These are phyloP conservation scores for Fibroporia radiculosa DNA, from an alignment of 768 basidiomycete species.

Conservation along the genomic window DNA sequence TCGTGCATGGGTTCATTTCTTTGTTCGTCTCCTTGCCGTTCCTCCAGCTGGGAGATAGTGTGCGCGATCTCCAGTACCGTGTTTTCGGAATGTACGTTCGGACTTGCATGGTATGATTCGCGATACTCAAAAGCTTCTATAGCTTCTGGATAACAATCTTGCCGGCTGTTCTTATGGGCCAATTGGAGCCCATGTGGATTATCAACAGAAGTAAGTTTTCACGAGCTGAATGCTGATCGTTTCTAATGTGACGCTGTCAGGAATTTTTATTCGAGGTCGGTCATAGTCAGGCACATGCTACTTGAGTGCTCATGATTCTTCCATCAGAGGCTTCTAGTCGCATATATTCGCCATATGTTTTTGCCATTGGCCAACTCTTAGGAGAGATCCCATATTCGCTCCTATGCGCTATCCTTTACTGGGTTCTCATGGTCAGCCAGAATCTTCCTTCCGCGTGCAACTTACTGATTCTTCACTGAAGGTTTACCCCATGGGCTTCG, in stretches of 20 bases:
- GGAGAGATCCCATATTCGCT: constrained; percentile 76
- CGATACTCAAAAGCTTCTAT: not conserved
- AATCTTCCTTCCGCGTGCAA: constrained; percentile 3
- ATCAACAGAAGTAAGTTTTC: constrained; percentile 42
- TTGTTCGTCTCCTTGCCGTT: constrained; percentile 73
- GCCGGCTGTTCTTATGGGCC: constrained; percentile 71
- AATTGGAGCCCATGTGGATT: constrained; percentile 81
- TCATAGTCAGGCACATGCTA: no score
- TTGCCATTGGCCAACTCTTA: constrained; percentile 73
- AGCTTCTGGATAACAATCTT: constrained; percentile 64
- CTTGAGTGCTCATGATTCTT: no score
- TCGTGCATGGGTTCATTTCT: constrained; percentile 65
- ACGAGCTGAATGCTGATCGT: not conserved
- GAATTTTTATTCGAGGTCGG: constrained; percentile 27
- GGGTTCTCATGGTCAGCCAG: constrained; percentile 54
- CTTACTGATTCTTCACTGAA: constrained; percentile 3
- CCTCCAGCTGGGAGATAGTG: constrained; percentile 58
- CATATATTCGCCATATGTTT: constrained; percentile 82
- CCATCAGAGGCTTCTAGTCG: constrained; percentile 64
- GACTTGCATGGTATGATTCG: not conserved
- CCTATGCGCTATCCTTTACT: constrained; percentile 67
- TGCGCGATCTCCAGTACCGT: constrained; percentile 69
- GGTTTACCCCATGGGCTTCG: constrained; percentile 61
- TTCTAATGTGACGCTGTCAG: constrained; percentile 15
- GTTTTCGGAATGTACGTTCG: constrained; percentile 64